Evolutionary conservation across 345 rosid species (phyloP).

Genomic region (Chamaenerion angustifolium): DNA sequence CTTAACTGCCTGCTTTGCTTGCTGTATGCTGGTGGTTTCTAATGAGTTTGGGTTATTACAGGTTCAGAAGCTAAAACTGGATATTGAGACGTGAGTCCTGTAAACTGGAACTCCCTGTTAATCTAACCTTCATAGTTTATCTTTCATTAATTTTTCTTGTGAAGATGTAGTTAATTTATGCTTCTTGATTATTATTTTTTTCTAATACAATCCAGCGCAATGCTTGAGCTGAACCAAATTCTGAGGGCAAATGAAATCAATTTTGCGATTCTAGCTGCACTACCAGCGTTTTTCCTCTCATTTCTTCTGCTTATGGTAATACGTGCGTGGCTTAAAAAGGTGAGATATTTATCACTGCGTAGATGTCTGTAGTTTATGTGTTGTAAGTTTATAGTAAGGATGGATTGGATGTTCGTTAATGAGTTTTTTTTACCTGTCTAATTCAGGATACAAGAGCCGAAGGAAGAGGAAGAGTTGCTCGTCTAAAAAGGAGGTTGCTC

Average conservation of each 20-base stretch:
- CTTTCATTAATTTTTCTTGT: constrained; percentile 5
- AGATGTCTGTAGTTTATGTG: no score
- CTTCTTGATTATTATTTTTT: background rate
- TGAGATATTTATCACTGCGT: constrained; percentile 4
- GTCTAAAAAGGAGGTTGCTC: constrained; percentile 70
- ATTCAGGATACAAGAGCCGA: constrained; percentile 77
- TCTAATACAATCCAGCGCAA: constrained; percentile 35
- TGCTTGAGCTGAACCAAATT: constrained; percentile 96
- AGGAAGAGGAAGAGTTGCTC: constrained; percentile 83
- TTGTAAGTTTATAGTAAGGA: no score
- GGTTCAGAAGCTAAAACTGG: constrained; percentile 95
- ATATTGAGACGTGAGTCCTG: constrained; percentile 75
- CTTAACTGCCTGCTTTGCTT: constrained; percentile 5
- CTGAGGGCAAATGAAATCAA: constrained; percentile 93
- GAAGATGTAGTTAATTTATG: background rate
- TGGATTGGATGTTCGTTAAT: no score
- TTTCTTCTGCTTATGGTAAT: constrained; percentile 41
- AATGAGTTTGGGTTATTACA: constrained; percentile 22
- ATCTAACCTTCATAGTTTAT: constrained; percentile 7
- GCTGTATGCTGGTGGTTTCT: constrained; percentile 10
- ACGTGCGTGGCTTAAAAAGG: constrained; percentile 74
- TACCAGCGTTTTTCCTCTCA: constrained; percentile 86
- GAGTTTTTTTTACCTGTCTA: background rate
- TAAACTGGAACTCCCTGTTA: constrained; percentile 11
- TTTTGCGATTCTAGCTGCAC: constrained; percentile 88